These are phyloP conservation scores for Lipomyces chichibuensis DNA, from an alignment of 805 yeast genomes.

Conservation along the genomic window DNA sequence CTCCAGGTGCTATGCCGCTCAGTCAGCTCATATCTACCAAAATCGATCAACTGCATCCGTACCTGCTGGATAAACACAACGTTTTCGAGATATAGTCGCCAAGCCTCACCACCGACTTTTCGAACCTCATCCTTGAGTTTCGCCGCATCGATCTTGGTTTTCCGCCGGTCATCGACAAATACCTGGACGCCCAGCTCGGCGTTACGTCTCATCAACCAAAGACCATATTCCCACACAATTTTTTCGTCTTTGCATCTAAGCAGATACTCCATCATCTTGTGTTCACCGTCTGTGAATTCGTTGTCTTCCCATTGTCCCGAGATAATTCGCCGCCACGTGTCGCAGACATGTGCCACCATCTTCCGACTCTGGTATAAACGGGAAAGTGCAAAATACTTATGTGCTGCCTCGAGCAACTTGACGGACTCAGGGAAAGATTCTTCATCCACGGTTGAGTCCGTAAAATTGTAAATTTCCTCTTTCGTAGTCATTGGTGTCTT, in stretches of 20 bases:
- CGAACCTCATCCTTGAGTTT: slow-evolving; percentile 42
- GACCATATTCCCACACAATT: slow-evolving; percentile 47
- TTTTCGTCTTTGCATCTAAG: slow-evolving; percentile 38
- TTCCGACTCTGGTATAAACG: slow-evolving; percentile 39
- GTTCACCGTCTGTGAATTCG: slow-evolving; percentile 38
- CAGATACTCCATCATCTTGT: slow-evolving; percentile 39
- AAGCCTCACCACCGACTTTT: slow-evolving; percentile 43
- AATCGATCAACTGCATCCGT: neutral
- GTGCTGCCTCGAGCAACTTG: slow-evolving; percentile 34
- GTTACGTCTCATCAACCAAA: slow-evolving; percentile 43
- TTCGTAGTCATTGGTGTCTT: slow-evolving; percentile 32
- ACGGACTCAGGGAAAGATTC: slow-evolving; percentile 38
- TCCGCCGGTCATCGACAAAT: slow-evolving; percentile 39
- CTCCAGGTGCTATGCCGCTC: slow-evolving; percentile 35
- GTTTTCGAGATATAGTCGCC: slow-evolving; percentile 45
- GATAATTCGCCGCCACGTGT: slow-evolving; percentile 38
- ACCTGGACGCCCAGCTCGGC: slow-evolving; percentile 43
- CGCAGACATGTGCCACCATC: slow-evolving; percentile 39
- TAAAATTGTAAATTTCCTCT: slow-evolving; percentile 38
- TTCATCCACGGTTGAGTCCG: slow-evolving; percentile 39
- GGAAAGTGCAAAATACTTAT: slow-evolving; percentile 40
- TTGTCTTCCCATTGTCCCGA: slow-evolving; percentile 39
- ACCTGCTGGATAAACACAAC: slow-evolving; percentile 39
- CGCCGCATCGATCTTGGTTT: slow-evolving; percentile 39
- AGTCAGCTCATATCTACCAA: neutral